Conservation (phyloP, 345 rosid genomes). For the Rhodamnia rubescens region DNA sequence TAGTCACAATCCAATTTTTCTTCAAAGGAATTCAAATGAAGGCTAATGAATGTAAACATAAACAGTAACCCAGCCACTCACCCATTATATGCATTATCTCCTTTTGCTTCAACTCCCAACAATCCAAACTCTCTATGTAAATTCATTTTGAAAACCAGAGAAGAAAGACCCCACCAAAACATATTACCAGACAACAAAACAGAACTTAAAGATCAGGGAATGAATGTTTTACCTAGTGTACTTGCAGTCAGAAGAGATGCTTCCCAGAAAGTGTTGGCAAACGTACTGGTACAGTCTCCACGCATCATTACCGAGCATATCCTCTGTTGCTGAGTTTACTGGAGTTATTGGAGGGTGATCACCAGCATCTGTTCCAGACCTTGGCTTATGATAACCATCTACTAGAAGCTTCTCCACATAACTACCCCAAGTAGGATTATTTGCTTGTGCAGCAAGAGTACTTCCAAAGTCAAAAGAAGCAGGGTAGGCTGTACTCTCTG, state of each 20-base stretch:
- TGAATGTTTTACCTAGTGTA: slow-evolving; percentile 41
- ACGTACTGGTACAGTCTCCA: slow-evolving; percentile 90
- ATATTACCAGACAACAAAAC: neutral
- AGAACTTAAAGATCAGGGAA: neutral
- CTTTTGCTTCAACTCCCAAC: neutral
- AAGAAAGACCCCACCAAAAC: neutral
- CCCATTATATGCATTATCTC: neutral
- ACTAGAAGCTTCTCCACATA: slow-evolving; percentile 44
- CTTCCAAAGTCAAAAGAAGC: slow-evolving; percentile 81
- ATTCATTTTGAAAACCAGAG: neutral
- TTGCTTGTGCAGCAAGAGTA: slow-evolving; percentile 53
- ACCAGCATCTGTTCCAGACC: slow-evolving; percentile 82
- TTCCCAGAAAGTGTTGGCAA: slow-evolving; percentile 92
- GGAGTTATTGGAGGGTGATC: slow-evolving; percentile 99
- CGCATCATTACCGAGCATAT: slow-evolving; percentile 63
- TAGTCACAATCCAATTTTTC: neutral
- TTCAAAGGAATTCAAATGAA: neutral
- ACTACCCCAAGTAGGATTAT: slow-evolving; percentile 48
- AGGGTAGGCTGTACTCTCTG: slow-evolving; percentile 95
- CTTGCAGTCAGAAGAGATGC: slow-evolving; percentile 87
- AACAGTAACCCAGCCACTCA: neutral
- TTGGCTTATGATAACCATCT: slow-evolving; percentile 62
- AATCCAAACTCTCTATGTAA: neutral
- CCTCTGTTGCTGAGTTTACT: slow-evolving; percentile 66
- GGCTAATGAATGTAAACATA: neutral